Percentiles rank a stretch among this genome's conserved stretches.
Conservation (phyloP, 176 grass and related monocot genomes). For the Dactylis glomerata region DNA sequence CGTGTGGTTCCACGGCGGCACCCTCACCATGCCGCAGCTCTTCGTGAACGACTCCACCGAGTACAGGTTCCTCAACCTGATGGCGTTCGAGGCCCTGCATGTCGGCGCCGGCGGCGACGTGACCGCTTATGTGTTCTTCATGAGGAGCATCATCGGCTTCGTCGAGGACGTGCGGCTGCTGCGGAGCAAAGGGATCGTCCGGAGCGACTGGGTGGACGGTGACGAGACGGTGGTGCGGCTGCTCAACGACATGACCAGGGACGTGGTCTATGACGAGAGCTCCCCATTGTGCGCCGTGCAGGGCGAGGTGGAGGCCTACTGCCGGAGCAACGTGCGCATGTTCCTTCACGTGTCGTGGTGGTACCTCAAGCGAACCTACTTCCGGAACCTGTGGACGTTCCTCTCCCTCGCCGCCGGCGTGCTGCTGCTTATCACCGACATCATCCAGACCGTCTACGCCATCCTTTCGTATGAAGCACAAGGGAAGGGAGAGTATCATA, state of each 20-base stretch:
- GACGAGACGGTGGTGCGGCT: conserved; percentile 48
- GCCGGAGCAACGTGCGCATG: neutral
- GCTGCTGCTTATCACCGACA: conserved; percentile 38
- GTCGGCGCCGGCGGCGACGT: conserved; percentile 46
- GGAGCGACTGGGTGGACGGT: conserved; percentile 35
- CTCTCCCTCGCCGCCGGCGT: conserved; percentile 52
- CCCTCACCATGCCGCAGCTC: conserved; percentile 40
- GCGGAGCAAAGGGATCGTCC: conserved; percentile 42
- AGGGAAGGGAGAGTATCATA: neutral
- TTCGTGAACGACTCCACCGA: conserved; percentile 54
- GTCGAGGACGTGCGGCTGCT: conserved; percentile 54
- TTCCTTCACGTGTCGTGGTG: neutral
- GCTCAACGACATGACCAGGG: conserved; percentile 50
- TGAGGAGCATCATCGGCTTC: conserved; percentile 57
- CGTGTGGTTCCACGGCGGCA: conserved; percentile 36
- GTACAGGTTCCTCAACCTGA: conserved; percentile 61
- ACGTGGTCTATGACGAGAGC: conserved; percentile 48
- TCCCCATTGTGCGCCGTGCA: conserved; percentile 48
- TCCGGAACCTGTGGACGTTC: conserved; percentile 54
- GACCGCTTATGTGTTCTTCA: conserved; percentile 65
- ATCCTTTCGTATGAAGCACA: neutral
- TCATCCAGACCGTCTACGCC: conserved; percentile 36
- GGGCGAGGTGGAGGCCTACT: conserved; percentile 45
- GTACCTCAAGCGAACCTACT: neutral
- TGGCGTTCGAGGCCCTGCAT: conserved; percentile 63